Evolutionary conservation across 2,329 filamentous ascomycete species (phyloP).

Genomic region (Monosporascus sp.): DNA sequence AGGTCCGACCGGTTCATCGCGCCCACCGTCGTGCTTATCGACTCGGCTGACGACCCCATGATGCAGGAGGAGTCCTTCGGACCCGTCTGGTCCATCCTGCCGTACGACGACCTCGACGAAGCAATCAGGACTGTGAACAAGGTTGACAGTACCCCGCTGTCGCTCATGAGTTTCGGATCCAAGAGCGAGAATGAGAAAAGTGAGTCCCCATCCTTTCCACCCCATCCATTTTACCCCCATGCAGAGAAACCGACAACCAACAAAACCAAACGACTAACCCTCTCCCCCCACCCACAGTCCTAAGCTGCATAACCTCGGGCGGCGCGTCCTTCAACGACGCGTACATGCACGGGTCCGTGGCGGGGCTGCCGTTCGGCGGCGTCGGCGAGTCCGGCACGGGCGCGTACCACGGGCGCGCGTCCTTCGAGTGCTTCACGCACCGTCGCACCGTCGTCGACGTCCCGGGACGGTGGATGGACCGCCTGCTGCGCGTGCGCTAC

Average conservation of each 20-base stretch:
- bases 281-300: slow-evolving; percentile 37
- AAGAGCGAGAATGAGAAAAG: slow-evolving; percentile 71
- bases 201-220: slow-evolving; percentile 32
- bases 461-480: slow-evolving; percentile 59
- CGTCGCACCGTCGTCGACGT: slow-evolving; percentile 52
- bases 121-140: slow-evolving; percentile 77
- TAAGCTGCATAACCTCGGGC: slow-evolving; percentile 59
- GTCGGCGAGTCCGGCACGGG: slow-evolving; percentile 75
- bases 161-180: slow-evolving; percentile 79
- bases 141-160: slow-evolving; percentile 77
- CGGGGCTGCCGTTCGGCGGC: slow-evolving; percentile 74
- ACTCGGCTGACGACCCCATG: slow-evolving; percentile 69
- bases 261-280: not conserved
- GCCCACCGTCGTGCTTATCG: slow-evolving; percentile 84
- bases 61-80: slow-evolving; percentile 85
- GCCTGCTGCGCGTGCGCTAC: slow-evolving; percentile 62
- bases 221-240: not conserved
- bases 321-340: slow-evolving; percentile 62
- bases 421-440: slow-evolving; percentile 54
- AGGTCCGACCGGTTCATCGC: slow-evolving; percentile 78
- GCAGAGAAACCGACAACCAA: slow-evolving; percentile 1
- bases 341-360: slow-evolving; percentile 66
- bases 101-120: slow-evolving; percentile 74
- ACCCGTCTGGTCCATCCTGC: slow-evolving; percentile 79
- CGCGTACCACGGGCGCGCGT: slow-evolving; percentile 71